A percentile compares a stretch with the other conserved stretches of the same genome.
Conservation (phyloP, 73 alveolate species). For the Paraurostyla sp. region DNA sequence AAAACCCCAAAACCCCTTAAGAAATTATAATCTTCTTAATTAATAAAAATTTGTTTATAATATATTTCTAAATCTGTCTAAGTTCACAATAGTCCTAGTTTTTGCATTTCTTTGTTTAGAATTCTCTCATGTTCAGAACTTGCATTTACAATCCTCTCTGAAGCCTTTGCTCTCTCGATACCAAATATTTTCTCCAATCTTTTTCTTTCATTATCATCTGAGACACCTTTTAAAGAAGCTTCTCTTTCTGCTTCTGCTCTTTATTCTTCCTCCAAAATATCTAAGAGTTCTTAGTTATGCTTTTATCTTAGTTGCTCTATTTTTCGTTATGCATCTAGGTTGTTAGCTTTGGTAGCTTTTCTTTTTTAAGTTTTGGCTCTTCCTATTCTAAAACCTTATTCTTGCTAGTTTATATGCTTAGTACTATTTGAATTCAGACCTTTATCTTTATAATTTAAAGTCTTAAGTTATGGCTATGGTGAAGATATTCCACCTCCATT, state of each 20-base stretch:
- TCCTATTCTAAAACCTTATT: conserved; percentile 30
- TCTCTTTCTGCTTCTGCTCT: conserved; percentile 66
- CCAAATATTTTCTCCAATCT: conserved; percentile 71
- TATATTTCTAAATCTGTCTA: too few species aligned
- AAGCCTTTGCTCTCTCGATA: conserved; percentile 68
- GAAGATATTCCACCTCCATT: neutral
- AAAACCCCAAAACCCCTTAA: neutral
- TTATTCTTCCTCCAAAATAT: conserved; percentile 68
- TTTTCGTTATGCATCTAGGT: neutral
- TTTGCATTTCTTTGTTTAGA: conserved; percentile 29
- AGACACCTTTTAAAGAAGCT: neutral
- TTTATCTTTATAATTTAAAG: neutral
- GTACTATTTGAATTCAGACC: neutral
- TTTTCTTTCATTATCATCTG: conserved; percentile 54
- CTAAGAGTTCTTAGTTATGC: conserved; percentile 54
- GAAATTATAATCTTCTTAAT: too few species aligned
- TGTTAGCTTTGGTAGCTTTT: neutral
- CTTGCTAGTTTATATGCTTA: conserved; percentile 25
- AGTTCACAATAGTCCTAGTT: conserved; percentile 19
- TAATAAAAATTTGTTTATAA: too few species aligned
- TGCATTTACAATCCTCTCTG: conserved; percentile 60
- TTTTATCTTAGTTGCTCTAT: conserved; percentile 51
- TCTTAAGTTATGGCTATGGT: neutral
- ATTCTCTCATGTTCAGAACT: conserved; percentile 42
- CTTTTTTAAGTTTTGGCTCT: neutral